phyloP scores from a whole-genome alignment of 78 protist genomes.

The Dictyostelium capitatum region DNA sequence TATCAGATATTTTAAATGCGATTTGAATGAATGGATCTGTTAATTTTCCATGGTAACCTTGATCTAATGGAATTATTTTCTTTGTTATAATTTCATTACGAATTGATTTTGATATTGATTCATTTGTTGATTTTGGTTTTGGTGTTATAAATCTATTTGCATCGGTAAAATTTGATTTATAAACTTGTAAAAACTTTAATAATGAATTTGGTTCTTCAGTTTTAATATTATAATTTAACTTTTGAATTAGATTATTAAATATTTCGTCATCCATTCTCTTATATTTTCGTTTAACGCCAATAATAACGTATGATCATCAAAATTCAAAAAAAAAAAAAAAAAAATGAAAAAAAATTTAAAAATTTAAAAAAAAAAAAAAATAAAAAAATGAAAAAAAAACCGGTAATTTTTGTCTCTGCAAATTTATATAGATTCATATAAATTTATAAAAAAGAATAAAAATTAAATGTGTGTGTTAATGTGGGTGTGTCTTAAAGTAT shows the following conservation, averaged over 20 bases:
- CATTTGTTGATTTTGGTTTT: not conserved
- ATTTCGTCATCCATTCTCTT: slow-evolving; percentile 36
- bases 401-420: too few relatives aligned
- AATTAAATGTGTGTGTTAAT: too few relatives aligned
- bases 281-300: not conserved
- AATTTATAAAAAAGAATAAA: too few relatives aligned
- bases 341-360: not conserved
- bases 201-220: slow-evolving; percentile 10
- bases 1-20: slow-evolving; percentile 52
- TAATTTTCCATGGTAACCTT: not conserved
- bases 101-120: not conserved
- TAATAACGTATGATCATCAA: slow-evolving; percentile 1
- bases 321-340: not conserved
- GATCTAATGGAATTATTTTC: slow-evolving; percentile 1
- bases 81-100: not conserved
- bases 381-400: not conserved
- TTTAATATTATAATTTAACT: not conserved
- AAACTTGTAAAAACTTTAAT: not conserved
- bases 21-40: slow-evolving; percentile 26
- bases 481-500: too few relatives aligned
- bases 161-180: slow-evolving; percentile 15
- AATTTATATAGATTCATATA: too few relatives aligned
- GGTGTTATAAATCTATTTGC: not conserved
- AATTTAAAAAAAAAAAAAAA: not conserved
- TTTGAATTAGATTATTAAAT: not conserved